Percentiles rank a stretch among this genome's conserved stretches.
These are phyloP conservation scores for Hymenoscyphus infarciens DNA, from an alignment of 2,329 filamentous ascomycete species.

Conservation along the genomic window DNA sequence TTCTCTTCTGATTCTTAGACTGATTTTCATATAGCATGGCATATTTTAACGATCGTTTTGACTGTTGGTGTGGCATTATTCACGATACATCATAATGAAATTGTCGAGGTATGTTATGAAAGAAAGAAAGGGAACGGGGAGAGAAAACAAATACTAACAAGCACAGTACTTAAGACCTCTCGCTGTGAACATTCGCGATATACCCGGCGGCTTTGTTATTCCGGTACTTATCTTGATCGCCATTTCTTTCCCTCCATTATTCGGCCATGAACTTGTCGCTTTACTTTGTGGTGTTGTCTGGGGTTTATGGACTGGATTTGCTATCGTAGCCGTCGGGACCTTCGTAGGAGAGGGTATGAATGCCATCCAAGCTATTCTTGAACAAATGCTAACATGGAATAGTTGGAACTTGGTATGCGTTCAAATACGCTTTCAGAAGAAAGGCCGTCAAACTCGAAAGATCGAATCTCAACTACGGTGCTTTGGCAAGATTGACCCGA, in stretches of 20 bases:
- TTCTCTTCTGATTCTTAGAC: neutral
- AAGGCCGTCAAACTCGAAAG: slow-evolving; percentile 40
- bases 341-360: slow-evolving; percentile 40
- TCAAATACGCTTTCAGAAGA: slow-evolving; percentile 38
- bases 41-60: slow-evolving; percentile 34
- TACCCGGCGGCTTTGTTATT: slow-evolving; percentile 41
- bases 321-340: slow-evolving; percentile 40
- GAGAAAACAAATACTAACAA: neutral
- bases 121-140: too few relatives aligned
- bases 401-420: slow-evolving; percentile 41
- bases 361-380: neutral
- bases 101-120: slow-evolving; percentile 35
- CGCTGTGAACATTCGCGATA: slow-evolving; percentile 38
- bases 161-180: slow-evolving; percentile 36
- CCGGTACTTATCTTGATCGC: slow-evolving; percentile 39
- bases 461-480: slow-evolving; percentile 41
- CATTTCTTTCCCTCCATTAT: slow-evolving; percentile 42
- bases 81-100: slow-evolving; percentile 39
- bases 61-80: slow-evolving; percentile 35
- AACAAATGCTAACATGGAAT: neutral
- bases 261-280: slow-evolving; percentile 42
- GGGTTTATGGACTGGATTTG: slow-evolving; percentile 42
- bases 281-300: slow-evolving; percentile 42
- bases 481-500: slow-evolving; percentile 40
- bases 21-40: slow-evolving; percentile 24